Conservation (phyloP, 495 filamentous ascomycete genomes). For the Mytilinidion resinicola region DNA sequence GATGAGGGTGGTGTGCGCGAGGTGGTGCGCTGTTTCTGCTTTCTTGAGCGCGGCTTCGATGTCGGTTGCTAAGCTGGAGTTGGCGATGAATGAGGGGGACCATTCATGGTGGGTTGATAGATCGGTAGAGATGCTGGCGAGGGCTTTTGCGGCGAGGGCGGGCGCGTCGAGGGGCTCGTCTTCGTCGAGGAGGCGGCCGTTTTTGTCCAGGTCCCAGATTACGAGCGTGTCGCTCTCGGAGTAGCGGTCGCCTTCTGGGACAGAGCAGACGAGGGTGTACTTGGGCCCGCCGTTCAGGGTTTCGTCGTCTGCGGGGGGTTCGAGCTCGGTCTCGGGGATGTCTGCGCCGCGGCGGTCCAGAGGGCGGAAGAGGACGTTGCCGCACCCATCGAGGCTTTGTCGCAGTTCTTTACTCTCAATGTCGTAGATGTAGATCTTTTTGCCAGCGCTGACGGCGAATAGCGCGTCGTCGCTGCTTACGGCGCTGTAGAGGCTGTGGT, state of each 20-base stretch:
- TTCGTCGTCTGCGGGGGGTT: background rate
- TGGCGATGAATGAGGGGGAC: slow-evolving; percentile 2
- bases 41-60: slow-evolving; percentile 2
- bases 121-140: slow-evolving; percentile 6
- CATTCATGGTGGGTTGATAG: slow-evolving; percentile 12
- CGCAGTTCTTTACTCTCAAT: slow-evolving; percentile 3
- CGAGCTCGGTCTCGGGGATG: background rate
- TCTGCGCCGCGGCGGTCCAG: background rate
- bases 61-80: background rate
- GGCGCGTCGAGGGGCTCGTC: slow-evolving; percentile 12
- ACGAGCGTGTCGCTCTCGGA: background rate
- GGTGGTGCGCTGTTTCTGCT: slow-evolving; percentile 2
- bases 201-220: slow-evolving; percentile 15
- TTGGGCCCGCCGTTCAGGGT: background rate
- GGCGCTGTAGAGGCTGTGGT: background rate
- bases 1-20: slow-evolving; percentile 6
- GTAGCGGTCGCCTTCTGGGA: background rate
- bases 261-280: slow-evolving; percentile 13
- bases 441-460: slow-evolving; percentile 7
- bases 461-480: slow-evolving; percentile 6
- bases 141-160: slow-evolving; percentile 7
- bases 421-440: slow-evolving; percentile 7
- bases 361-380: slow-evolving; percentile 4
- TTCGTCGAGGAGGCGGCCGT: slow-evolving; percentile 10
- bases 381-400: slow-evolving; percentile 7